Evolutionary conservation across 257 asterid species (phyloP), one percentile per base, ranked within the genome.

Genomic region (Vinca minor): DNA sequence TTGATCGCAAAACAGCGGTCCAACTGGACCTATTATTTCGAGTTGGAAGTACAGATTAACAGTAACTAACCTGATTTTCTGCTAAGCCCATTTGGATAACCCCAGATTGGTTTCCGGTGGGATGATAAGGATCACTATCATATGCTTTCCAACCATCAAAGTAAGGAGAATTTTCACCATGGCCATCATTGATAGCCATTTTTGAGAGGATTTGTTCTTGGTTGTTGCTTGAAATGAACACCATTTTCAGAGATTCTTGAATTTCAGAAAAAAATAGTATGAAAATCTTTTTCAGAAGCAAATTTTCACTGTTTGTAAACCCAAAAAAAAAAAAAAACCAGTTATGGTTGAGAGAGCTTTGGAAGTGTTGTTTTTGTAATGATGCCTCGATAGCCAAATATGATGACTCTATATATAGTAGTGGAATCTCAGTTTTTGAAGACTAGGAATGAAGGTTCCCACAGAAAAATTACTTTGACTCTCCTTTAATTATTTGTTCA

Each of bases 121-220:
- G 41, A 42, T 71, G 73, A 60, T 63, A 78, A 50, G 83, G 83
- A 44, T 78, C 64, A 56, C 45, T 71, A 15, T 75, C 83, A 36
- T 78, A 78, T n/a, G 77, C 83, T 50, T 78, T 78, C 83, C 83
- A 78, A 25, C 83, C 83, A 39, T 78, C 83, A 60, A 78, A 78
- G 39, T 78, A 78, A 0, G 77, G 70, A 8, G 80, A 74, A 39
- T 68, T 71, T 65, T 78, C 83, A 1, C 83, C 83, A 68, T 78
- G 83, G 1, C 83, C 77, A 66, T 74, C 80, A 38, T 28, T 60
- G 14, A 73, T 74, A 10, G 80, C 83, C 0, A 78, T 74, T 53
- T 75, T 78, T 3, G 83, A 78, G 54, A 78, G 39, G 26, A 74
- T 64, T 0, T 73, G 55, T 25, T 69, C 64, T 25, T 69, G 67